Base-by-base conservation (phyloP, 2,329 filamentous ascomycete species). In the Aspergillus persii region DNA sequence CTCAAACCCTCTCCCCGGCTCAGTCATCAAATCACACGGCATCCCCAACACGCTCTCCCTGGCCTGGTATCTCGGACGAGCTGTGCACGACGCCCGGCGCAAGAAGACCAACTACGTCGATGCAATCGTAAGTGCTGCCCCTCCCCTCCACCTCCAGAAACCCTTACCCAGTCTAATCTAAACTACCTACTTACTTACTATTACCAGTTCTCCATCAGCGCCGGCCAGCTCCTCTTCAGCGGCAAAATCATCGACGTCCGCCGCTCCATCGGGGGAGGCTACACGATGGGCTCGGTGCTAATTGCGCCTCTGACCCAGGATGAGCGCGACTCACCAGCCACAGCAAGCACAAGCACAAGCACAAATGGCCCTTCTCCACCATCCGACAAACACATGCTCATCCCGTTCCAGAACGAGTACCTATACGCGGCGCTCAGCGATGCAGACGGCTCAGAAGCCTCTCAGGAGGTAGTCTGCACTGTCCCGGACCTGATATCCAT, bases 161-260 rank as follows among this genome's bases (percentile, higher is more conserved):
- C 18, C 18, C 18, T 23, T 23, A 23, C 18, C 18, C 18, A 23
- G 18, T 23, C 18, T 23, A 23, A 23, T 23, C 18, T 23, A 23
- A 23, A 23, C 18, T 23, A 23, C 18, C 18, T 23, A 51, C 67
- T 11, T 26, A 15, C 57, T 58, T 9, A 57, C 39, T 7, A 27
- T 8, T 1, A 49, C 8, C n/a, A 69, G 68, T 68, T 72, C 27
- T 56, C 74, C 68, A 67, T 64, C 18, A 62, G 58, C 2, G 64
- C 66, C 2, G 77, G 74, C 1, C 69, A 71, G 30, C 70, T 79
- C 1, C 66, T 80, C 1, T 80, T 79, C 66, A 77, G 75, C 41
- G 78, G 78, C 29, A 80, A 80, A 60, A 77, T 80, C 41, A 69
- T 79, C 8, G 77, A 77, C 29, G 78, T 80, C 2, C 74, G 76